phyloP scores from a whole-genome alignment of 1,139 yeast genomes.

The Nematodospora anomalae region DNA sequence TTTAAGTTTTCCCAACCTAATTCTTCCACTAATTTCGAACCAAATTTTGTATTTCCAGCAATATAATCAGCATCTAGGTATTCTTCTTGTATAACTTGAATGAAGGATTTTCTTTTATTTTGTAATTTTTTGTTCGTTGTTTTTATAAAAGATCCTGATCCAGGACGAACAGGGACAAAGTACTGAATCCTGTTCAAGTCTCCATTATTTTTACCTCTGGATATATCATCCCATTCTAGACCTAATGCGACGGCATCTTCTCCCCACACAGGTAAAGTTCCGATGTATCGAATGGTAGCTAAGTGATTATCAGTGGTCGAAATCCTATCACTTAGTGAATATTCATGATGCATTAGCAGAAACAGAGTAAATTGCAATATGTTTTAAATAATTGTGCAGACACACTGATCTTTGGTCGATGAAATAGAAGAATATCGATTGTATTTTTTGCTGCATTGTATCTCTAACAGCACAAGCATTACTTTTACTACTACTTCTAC shows the following conservation, averaged over 20 bases:
- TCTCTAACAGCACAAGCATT: too few relatives aligned
- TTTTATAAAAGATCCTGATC: constrained; percentile 71
- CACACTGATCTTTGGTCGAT: too few relatives aligned
- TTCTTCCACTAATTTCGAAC: constrained; percentile 57
- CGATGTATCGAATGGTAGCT: constrained; percentile 67
- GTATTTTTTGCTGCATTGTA: too few relatives aligned
- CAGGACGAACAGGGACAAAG: constrained; percentile 40
- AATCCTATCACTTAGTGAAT: constrained; percentile 42
- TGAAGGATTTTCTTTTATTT: constrained; percentile 30
- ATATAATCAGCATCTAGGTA: constrained; percentile 28
- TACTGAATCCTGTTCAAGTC: constrained; percentile 59
- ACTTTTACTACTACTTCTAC: too few relatives aligned
- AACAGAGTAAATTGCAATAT: not conserved
- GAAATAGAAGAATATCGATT: too few relatives aligned
- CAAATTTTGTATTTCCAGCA: constrained; percentile 37
- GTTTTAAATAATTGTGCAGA: constrained; percentile 1
- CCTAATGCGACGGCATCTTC: constrained; percentile 54
- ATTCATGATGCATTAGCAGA: constrained; percentile 2
- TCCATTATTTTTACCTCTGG: constrained; percentile 81
- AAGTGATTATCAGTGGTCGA: constrained; percentile 41
- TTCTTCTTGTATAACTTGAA: constrained; percentile 51
- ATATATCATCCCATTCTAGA: constrained; percentile 80
- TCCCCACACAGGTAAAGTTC: constrained; percentile 62
- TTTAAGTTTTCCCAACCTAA: constrained; percentile 65
- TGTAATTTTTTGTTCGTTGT: constrained; percentile 31